Base-by-base conservation (phyloP, 768 basidiomycete genomes). In the Leucocoprinus sp. region DNA sequence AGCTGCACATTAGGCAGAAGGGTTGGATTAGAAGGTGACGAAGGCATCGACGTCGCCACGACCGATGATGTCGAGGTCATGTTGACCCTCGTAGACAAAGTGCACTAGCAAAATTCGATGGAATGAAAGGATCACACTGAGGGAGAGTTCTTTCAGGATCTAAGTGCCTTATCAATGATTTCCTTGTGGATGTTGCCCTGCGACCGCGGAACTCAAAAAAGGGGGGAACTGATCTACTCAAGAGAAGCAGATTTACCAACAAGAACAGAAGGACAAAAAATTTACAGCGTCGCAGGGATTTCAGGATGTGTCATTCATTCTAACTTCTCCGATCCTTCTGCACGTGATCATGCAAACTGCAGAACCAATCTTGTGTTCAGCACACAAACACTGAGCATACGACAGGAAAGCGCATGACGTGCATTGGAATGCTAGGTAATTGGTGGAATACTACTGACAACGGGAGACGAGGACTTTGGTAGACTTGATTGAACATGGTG, bases 1-100 rank as follows among this genome's bases (percentile, higher is more conserved):
- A 64, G 58, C 48, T 55, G 50, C 27, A 65, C 58, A 52, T 62
- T 61, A 19, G 60, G 56, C 50, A 29, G 28, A 42, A 43, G 35
- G 12, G 40, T 42, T 14, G 28, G 23, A 27, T 36, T n/a, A 27
- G 31, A 14, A 1, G 24, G 15, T n/a, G 41, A 40, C 29, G 44
- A 31, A 23, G 37, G 42, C 15, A 36, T 27, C 15, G 29, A 19
- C 12, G 44, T 23, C 18, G 27, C 37, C 33, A 22, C 28, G n/a
- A 40, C 41, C 29, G 43, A 45, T 40, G n/a, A 7, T n/a, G 11
- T 4, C 9, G 31, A 49, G 42, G 22, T n/a, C 40, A 41, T 35
- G 37, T 45, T 44, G 49, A 45, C 23, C 24, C 43, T 18, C 8
- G 27, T 18, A 23, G 33, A 14, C 5, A 31, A 19, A n/a, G 9